Conservation (phyloP, 306 rosid genomes). For the Arachis hypogaea region DNA sequence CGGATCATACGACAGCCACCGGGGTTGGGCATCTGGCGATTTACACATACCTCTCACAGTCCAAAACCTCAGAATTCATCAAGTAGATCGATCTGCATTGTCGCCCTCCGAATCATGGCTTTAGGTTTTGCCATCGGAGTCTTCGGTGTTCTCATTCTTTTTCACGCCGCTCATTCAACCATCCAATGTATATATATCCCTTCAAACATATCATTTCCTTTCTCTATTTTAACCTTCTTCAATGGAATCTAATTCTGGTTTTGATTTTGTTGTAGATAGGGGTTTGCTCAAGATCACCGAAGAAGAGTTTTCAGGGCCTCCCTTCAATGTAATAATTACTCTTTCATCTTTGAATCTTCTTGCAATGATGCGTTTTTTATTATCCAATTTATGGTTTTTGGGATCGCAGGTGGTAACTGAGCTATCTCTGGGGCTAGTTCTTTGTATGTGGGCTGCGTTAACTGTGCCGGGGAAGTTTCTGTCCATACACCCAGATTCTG, state of each 20-base stretch:
- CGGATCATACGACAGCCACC: background rate
- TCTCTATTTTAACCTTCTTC: background rate
- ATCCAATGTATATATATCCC: constrained; percentile 52
- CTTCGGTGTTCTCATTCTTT: constrained; percentile 59
- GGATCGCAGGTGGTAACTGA: constrained; percentile 64
- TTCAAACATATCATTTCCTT: background rate
- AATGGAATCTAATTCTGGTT: constrained; percentile 25
- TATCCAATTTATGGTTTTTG: constrained; percentile 1
- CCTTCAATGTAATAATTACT: constrained; percentile 49
- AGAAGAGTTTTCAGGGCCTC: constrained; percentile 83
- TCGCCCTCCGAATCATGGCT: constrained; percentile 48
- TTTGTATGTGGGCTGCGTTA: constrained; percentile 79
- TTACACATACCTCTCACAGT: background rate
- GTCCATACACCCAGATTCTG: constrained; percentile 72
- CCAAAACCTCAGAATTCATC: background rate
- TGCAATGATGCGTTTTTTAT: background rate
- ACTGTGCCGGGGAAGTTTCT: constrained; percentile 72
- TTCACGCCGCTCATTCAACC: constrained; percentile 79
- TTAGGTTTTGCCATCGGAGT: constrained; percentile 59
- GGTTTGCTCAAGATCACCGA: constrained; percentile 72
- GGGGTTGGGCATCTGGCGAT: background rate
- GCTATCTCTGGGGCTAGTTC: constrained; percentile 60
- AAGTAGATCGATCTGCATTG: constrained; percentile 24
- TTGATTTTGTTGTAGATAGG: constrained; percentile 59
- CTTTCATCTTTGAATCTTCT: background rate